Conservation (phyloP, 306 rosid species). For the Alnus rubra region DNA sequence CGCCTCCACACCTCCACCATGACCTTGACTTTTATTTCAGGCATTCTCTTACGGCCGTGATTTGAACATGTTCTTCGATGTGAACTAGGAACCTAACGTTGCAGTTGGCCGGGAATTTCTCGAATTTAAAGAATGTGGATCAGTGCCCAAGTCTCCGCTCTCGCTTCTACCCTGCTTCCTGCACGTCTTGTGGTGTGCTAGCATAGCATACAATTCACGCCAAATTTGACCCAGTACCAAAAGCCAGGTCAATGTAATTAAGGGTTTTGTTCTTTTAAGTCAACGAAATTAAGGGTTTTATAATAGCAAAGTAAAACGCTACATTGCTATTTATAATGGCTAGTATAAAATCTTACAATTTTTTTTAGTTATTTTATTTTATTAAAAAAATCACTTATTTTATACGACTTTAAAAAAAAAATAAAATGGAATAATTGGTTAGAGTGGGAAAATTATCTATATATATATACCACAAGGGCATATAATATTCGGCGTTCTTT, state of each 20-base stretch:
- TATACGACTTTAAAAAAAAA: too few relatives aligned
- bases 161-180: background rate
- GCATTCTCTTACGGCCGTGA: background rate
- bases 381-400: too few relatives aligned
- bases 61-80: background rate
- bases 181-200: background rate
- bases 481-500: too few relatives aligned
- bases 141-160: background rate
- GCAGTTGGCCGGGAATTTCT: background rate
- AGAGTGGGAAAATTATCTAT: too few relatives aligned
- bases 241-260: background rate
- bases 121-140: background rate
- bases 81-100: background rate
- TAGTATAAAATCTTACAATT: too few relatives aligned
- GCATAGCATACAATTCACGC: background rate
- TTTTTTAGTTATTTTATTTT: too few relatives aligned
- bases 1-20: background rate
- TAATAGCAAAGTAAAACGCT: too few relatives aligned
- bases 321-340: too few relatives aligned
- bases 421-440: too few relatives aligned
- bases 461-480: too few relatives aligned
- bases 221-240: background rate
- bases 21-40: background rate
- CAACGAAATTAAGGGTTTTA: too few relatives aligned
- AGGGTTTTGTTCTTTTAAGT: too few relatives aligned